A percentile compares a stretch with the other conserved stretches of the same genome.
phyloP scores from a whole-genome alignment of 2,329 filamentous ascomycete genomes.

The Fusarium buharicum region DNA sequence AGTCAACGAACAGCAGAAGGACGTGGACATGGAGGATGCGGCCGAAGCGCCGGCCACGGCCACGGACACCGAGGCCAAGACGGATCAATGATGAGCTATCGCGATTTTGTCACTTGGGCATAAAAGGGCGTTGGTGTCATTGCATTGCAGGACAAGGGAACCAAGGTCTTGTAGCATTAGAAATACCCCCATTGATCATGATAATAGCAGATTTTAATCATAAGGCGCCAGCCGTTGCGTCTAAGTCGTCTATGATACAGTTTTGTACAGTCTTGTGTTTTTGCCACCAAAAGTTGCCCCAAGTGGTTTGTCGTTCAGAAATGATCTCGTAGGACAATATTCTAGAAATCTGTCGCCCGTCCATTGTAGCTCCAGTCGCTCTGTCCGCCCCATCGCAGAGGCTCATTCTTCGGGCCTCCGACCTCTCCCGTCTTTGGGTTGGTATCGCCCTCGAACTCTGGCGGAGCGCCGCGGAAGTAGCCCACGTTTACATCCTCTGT shows the following conservation, averaged over 20 bases:
- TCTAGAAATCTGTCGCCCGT: constrained; percentile 86
- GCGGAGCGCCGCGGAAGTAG: constrained; percentile 78
- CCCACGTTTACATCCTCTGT: constrained; percentile 65
- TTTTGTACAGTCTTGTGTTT: constrained; percentile 10
- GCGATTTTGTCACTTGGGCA: constrained; percentile 24
- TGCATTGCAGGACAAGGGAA: constrained; percentile 35
- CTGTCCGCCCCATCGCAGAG: constrained; percentile 80
- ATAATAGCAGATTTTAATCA: constrained; percentile 35
- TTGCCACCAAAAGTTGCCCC: not conserved
- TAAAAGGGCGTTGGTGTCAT: constrained; percentile 41
- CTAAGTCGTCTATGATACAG: constrained; percentile 36
- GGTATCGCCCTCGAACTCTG: constrained; percentile 90
- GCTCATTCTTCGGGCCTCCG: constrained; percentile 97
- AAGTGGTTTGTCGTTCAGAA: not conserved
- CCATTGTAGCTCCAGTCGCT: constrained; percentile 96
- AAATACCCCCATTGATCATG: constrained; percentile 44
- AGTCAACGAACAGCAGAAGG: constrained; percentile 36
- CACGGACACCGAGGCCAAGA: constrained; percentile 32
- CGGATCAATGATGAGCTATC: constrained; percentile 27
- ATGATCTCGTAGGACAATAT: not conserved
- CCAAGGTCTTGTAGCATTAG: constrained; percentile 43
- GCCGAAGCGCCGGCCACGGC: constrained; percentile 18
- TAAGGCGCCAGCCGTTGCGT: constrained; percentile 18
- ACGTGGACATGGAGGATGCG: constrained; percentile 50
- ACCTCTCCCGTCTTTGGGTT: constrained; percentile 97